phyloP scores from a whole-genome alignment of 2,329 filamentous ascomycete genomes.

The Gliomastix tumulicola region DNA sequence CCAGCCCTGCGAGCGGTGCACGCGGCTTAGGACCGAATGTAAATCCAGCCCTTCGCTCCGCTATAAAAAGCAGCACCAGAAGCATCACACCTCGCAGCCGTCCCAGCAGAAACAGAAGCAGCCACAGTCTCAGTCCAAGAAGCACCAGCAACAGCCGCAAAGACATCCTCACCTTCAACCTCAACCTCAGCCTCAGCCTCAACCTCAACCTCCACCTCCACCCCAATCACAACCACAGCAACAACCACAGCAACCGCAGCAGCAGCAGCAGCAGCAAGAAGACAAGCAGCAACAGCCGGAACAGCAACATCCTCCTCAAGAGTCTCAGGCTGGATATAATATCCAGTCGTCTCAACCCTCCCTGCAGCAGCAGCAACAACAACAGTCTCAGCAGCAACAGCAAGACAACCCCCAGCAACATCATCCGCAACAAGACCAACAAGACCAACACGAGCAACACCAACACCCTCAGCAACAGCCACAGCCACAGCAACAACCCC shows the following conservation, averaged over 20 bases:
- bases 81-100: constrained; percentile 11
- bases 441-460: constrained; percentile 3
- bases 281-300: constrained; percentile 5
- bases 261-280: constrained; percentile 11
- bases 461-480: constrained; percentile 1
- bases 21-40: constrained; percentile 31
- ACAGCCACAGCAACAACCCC: constrained; percentile 3
- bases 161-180: constrained; percentile 1
- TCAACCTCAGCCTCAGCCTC: constrained; percentile 1
- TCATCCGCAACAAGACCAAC: constrained; percentile 3
- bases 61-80: constrained; percentile 25
- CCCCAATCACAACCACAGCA: constrained; percentile 13
- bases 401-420: constrained; percentile 7
- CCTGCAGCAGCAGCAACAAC: constrained; percentile 7
- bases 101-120: constrained; percentile 9
- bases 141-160: constrained; percentile 8
- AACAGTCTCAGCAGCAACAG: constrained; percentile 8
- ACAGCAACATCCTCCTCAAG: constrained; percentile 3
- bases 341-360: background rate
- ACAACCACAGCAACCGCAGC: constrained; percentile 17
- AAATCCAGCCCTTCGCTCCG: constrained; percentile 34
- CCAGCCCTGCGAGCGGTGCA: constrained; percentile 33
- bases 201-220: constrained; percentile 14
- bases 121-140: constrained; percentile 7
- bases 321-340: too few species aligned